Evolutionary conservation across 1,284 basidiomycete species (phyloP).

Genomic region (Meripilus lineatus): DNA sequence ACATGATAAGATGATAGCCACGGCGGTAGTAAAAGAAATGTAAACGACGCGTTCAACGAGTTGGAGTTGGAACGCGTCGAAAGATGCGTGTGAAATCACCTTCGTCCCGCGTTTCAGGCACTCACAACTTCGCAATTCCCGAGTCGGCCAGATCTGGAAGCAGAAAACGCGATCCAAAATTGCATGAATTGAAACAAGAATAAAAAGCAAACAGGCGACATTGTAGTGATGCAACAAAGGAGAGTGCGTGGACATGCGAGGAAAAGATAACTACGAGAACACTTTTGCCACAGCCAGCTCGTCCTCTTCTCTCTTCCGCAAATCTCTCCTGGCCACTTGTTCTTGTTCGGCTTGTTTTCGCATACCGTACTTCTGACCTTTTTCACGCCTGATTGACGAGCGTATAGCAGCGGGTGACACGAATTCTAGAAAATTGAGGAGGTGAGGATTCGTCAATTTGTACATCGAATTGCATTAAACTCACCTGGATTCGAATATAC

Average conservation of each 20-base stretch:
- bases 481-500: slow-evolving; percentile 94
- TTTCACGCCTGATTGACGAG: slow-evolving; percentile 64
- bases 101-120: too few species aligned
- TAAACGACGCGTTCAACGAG: too few species aligned
- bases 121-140: too few species aligned
- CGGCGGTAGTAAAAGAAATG: too few species aligned
- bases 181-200: too few species aligned
- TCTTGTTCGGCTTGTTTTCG: slow-evolving; percentile 80
- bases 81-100: too few species aligned
- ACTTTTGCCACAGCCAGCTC: slow-evolving; percentile 84
- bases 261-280: slow-evolving; percentile 56
- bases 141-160: neutral
- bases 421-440: slow-evolving; percentile 60
- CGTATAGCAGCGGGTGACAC: slow-evolving; percentile 84
- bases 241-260: neutral
- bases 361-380: slow-evolving; percentile 76
- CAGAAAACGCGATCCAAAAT: too few species aligned
- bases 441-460: neutral
- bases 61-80: too few species aligned
- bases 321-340: slow-evolving; percentile 59
- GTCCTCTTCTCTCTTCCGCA: slow-evolving; percentile 69
- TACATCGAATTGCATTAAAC: neutral
- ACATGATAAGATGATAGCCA: too few species aligned
- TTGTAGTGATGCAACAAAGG: neutral
- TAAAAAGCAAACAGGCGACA: neutral